A percentile compares a stretch with the other conserved stretches of the same genome.
These are phyloP conservation scores for Aureobasidium sp. DNA, from an alignment of 2,329 filamentous ascomycete genomes.

Conservation along the genomic window DNA sequence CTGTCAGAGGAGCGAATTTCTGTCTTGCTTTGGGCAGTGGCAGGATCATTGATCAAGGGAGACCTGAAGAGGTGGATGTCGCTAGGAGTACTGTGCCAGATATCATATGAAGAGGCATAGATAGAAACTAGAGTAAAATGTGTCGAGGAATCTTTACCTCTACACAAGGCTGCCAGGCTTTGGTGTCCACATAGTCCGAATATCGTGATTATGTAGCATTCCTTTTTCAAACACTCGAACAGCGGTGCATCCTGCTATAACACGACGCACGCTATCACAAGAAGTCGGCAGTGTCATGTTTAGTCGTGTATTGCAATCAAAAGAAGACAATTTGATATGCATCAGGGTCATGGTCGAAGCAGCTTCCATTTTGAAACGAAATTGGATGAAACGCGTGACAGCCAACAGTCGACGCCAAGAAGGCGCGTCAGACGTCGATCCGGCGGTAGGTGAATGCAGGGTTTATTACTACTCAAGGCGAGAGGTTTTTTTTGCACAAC, in stretches of 20 bases:
- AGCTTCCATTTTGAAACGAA: not conserved
- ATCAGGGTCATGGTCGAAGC: not conserved
- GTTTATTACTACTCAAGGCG: not conserved
- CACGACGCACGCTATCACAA: no score
- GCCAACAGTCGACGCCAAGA: not conserved
- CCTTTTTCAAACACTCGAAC: no score
- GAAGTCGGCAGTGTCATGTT: no score
- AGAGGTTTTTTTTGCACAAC: not conserved
- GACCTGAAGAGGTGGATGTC: constrained; percentile 26
- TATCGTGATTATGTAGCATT: no score
- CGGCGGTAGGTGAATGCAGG: not conserved
- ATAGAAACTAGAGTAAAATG: no score
- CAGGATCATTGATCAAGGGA: constrained; percentile 35
- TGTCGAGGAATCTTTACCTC: no score
- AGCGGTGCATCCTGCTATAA: no score
- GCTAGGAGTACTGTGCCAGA: not conserved
- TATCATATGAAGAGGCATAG: not conserved
- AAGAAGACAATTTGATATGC: no score
- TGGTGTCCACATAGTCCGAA: no score
- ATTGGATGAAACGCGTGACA: not conserved
- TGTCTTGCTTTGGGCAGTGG: constrained; percentile 50
- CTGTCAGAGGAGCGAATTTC: constrained; percentile 52
- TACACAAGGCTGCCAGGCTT: no score
- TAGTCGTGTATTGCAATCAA: no score
- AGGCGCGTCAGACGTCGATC: constrained; percentile 8